A percentile compares a stretch with the other conserved stretches of the same genome.
Evolutionary conservation across 805 yeast genomes (phyloP).

Genomic region (Barnettozyma populi): DNA sequence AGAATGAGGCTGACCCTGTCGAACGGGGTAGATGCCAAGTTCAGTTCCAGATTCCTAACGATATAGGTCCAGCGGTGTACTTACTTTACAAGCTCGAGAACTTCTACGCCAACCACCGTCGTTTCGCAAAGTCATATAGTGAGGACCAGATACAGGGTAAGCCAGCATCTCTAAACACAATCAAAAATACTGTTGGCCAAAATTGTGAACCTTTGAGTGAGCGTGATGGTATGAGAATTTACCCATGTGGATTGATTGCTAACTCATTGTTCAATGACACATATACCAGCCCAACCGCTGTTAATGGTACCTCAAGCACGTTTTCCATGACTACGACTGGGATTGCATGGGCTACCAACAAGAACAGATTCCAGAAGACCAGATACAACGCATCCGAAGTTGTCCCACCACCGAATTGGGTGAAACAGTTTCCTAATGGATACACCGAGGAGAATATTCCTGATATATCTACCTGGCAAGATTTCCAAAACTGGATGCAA

Average conservation of each 20-base stretch:
- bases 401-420: constrained; percentile 85
- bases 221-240: constrained; percentile 52
- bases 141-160: constrained; percentile 79
- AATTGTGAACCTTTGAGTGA: constrained; percentile 65
- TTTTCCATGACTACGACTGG: constrained; percentile 44
- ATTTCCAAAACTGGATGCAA: constrained; percentile 83
- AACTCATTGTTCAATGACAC: constrained; percentile 79
- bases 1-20: constrained; percentile 36
- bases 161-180: constrained; percentile 47
- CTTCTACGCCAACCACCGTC: constrained; percentile 91
- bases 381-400: constrained; percentile 52
- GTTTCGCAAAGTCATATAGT: constrained; percentile 84
- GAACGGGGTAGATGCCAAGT: constrained; percentile 61
- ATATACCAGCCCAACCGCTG: constrained; percentile 39
- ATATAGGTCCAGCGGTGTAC: constrained; percentile 68
- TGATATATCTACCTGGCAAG: constrained; percentile 60
- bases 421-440: constrained; percentile 63
- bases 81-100: constrained; percentile 81
- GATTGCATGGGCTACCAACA: constrained; percentile 71
- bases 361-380: constrained; percentile 58
- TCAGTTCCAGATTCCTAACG: constrained; percentile 66
- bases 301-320: constrained; percentile 29
- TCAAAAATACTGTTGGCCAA: constrained; percentile 44
- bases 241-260: constrained; percentile 84
- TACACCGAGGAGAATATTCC: constrained; percentile 67